Base-by-base conservation (phyloP, 2,329 filamentous ascomycete species). In the Aspergillus sp. region DNA sequence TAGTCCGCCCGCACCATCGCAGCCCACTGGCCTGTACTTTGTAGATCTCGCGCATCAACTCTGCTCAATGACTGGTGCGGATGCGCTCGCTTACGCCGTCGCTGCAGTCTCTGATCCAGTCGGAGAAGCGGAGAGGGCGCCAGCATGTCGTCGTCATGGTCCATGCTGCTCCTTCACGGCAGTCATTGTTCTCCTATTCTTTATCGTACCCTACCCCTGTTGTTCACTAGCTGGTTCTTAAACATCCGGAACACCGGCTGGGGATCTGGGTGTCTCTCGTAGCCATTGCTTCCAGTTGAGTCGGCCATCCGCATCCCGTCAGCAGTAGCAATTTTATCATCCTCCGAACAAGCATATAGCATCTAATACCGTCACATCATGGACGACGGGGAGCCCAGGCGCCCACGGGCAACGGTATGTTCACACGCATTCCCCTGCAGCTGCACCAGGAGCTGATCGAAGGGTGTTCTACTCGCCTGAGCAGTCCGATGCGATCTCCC, bases 371-470 rank as follows among this genome's bases (percentile, higher is more conserved):
- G 4, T 27, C 25, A n/a, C 15, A 50, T 3, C 2, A 50, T 30
- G 47, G 27, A 50, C 8, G 47, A 50, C 44, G 7, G 44, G 11
- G 47, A 50, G 8, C 3, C 42, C 30, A 19, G 60, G 48, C 58
- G 59, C n/a, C 47, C 62, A 2, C 51, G 61, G 32, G 60, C 59
- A 13, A 64, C 57, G 36, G 66, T 68, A 42, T 59, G 64, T 61
- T 4, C 21, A 41, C 17, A 15, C 42, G 7, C 21, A 5, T 4
- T n/a, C 1, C 2, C 32, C 10, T n/a, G 10, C 8, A 15, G 2
- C 27, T 25, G 10, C 2, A 2, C 11, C 5, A 27, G 11, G 15
- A 48, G 30, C 41, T 52, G 59, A 52, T 11, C 21, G 5, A 15
- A 4, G 8, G 5, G 32, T 36, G 3, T 13, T 30, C 8, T 30